Conservation (phyloP, 2,329 filamentous ascomycete species). For the Tolypocladium paradoxum region DNA sequence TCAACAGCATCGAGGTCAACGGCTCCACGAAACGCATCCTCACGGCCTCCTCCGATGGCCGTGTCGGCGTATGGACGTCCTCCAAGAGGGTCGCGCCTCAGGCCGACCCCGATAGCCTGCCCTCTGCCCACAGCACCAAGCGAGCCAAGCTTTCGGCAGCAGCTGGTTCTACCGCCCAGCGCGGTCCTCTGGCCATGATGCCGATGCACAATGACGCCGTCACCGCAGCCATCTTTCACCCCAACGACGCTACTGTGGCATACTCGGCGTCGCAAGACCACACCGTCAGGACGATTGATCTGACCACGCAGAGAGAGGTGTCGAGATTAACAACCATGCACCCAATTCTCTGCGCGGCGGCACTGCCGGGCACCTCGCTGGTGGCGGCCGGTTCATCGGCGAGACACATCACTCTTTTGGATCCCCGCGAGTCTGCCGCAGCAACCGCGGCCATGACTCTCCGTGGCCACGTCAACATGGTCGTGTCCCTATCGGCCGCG, state of each 20-base stretch:
- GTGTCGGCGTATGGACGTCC: constrained; percentile 80
- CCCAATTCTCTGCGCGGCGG: constrained; percentile 67
- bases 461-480: constrained; percentile 73
- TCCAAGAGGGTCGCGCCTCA: constrained; percentile 65
- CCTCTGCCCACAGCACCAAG: constrained; percentile 59
- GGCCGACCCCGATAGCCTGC: constrained; percentile 59
- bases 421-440: constrained; percentile 69
- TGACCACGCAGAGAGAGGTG: constrained; percentile 69
- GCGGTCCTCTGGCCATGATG: constrained; percentile 69
- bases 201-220: constrained; percentile 62
- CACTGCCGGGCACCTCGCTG: constrained; percentile 55
- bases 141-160: constrained; percentile 54
- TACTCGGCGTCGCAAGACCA: constrained; percentile 91
- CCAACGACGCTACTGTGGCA: constrained; percentile 72
- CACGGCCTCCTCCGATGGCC: constrained; percentile 74
- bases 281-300: constrained; percentile 80
- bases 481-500: constrained; percentile 36
- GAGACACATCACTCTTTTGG: constrained; percentile 83
- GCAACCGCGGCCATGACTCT: constrained; percentile 82
- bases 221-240: constrained; percentile 75
- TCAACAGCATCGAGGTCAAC: constrained; percentile 68
- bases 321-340: constrained; percentile 77
- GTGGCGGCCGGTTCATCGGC: constrained; percentile 70
- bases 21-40: constrained; percentile 65
- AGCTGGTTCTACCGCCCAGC: constrained; percentile 45